Conservation (phyloP, 1,284 basidiomycete genomes). For the Termitomyces sp. region DNA sequence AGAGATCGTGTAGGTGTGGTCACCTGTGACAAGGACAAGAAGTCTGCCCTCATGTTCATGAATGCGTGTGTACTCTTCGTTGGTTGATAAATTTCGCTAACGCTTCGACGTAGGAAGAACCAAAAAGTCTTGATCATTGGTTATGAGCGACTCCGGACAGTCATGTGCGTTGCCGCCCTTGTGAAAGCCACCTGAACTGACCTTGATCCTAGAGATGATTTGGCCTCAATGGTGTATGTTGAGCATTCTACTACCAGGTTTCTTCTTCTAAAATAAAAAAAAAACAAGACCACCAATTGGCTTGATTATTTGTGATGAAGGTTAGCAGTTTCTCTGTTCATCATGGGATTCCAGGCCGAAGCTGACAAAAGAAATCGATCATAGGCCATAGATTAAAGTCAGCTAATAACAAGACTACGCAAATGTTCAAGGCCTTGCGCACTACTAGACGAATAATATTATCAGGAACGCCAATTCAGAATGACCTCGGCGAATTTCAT, state of each 20-base stretch:
- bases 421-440: conserved; percentile 78
- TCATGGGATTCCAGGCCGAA: neutral
- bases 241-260: neutral
- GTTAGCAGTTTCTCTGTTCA: conserved; percentile 27
- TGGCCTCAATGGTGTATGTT: conserved; percentile 60
- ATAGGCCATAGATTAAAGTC: conserved; percentile 92
- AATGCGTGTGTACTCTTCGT: conserved; percentile 44
- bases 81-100: conserved; percentile 4
- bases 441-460: conserved; percentile 81
- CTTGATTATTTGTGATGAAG: conserved; percentile 95
- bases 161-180: conserved; percentile 56
- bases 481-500: conserved; percentile 94
- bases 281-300: conserved; percentile 76
- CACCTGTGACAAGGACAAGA: conserved; percentile 76
- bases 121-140: conserved; percentile 92
- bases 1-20: conserved; percentile 77
- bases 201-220: conserved; percentile 43
- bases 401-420: conserved; percentile 86
- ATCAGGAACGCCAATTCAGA: conserved; percentile 97
- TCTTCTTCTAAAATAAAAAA: neutral
- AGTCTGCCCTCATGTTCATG: conserved; percentile 67
- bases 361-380: neutral
- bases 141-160: conserved; percentile 85
- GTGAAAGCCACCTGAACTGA: neutral
- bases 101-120: conserved; percentile 42